Percentiles rank a stretch among this genome's conserved stretches.
phyloP scores from a whole-genome alignment of 805 yeast genomes.

The Monosporozyma unispora region DNA sequence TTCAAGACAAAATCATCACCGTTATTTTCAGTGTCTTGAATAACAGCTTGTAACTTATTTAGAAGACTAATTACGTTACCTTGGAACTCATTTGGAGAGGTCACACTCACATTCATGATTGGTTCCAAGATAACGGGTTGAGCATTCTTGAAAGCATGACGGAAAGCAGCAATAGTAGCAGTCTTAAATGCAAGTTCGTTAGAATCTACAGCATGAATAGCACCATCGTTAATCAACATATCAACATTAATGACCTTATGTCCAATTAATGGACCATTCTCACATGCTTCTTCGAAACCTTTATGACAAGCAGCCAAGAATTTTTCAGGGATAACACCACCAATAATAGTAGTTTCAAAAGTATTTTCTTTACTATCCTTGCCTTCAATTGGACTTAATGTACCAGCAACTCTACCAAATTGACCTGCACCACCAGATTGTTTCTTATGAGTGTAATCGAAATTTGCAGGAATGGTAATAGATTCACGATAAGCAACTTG shows the following conservation, averaged over 20 bases:
- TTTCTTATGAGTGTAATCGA: slow-evolving; percentile 93
- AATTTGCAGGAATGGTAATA: slow-evolving; percentile 57
- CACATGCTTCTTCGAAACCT: slow-evolving; percentile 91
- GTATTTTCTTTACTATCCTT: slow-evolving; percentile 5
- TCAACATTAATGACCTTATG: slow-evolving; percentile 86
- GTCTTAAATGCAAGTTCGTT: slow-evolving; percentile 91
- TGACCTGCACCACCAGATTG: slow-evolving; percentile 99
- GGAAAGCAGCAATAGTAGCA: slow-evolving; percentile 88
- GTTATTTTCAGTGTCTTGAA: slow-evolving; percentile 87
- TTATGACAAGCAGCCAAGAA: slow-evolving; percentile 87
- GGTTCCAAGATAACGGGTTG: slow-evolving; percentile 91
- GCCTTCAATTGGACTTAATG: slow-evolving; percentile 48
- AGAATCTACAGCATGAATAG: slow-evolving; percentile 93
- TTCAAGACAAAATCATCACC: slow-evolving; percentile 88
- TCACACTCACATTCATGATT: slow-evolving; percentile 84
- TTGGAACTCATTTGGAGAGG: slow-evolving; percentile 96
- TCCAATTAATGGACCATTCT: slow-evolving; percentile 94
- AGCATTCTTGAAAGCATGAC: slow-evolving; percentile 76
- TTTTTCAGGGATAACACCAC: slow-evolving; percentile 95
- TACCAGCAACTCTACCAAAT: slow-evolving; percentile 92
- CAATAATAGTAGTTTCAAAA: slow-evolving; percentile 83
- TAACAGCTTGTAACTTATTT: slow-evolving; percentile 87
- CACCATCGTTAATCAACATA: slow-evolving; percentile 96
- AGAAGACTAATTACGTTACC: slow-evolving; percentile 83
- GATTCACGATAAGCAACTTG: slow-evolving; percentile 98